Evolutionary conservation across 148 eudicot species (phyloP), one percentile per base, ranked within the genome.

Genomic region (Vaccinium corymbosum): DNA sequence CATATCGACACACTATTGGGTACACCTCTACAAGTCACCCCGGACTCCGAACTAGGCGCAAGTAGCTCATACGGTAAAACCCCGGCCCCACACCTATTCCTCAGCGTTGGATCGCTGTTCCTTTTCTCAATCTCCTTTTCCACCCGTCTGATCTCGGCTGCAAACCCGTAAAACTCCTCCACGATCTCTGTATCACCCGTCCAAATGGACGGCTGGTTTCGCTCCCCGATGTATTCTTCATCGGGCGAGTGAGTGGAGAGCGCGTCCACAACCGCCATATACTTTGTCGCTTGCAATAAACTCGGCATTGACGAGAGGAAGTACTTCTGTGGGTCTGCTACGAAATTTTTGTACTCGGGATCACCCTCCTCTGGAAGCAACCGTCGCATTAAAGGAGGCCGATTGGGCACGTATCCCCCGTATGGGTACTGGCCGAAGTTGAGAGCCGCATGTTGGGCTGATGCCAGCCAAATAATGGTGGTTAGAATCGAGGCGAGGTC

Each of bases 381-480:
- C 10, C 97, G 85, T 6, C 99, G 93, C 94, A 93, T 90, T 19
- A 96, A 80, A 6, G 97, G 97, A 0, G 99, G 99, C 7, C 99
- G 87, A 90, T 96, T 96, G 15, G 99, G 98, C 27, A 94, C 90
- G 85, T 94, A 96, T 4, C 99, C 99, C 1, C 99, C 98, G 49
- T 96, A 96, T 0, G 99, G 97, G 91, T 96, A 96, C 89, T 96
- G 99, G 1, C 98, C 99, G 74, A 94, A 96, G 81, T 96, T 96
- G 12, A 96, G 86, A 61, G 99, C 93, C 1, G 99, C 99, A 46
- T 96, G 99, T 48, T 96, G 99, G 10, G 99, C 99, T 0, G 99
- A 96, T 4, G 90, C 94, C 7, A 96, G 89, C 99, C 99, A 96
- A 46, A 96, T 90, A 82, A 94, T 59, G 82, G 91, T 94, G 19